Percentiles rank a stretch among this genome's conserved stretches.
Conservation (phyloP, 2,329 filamentous ascomycete genomes). For the Escovopsis sp. region DNA sequence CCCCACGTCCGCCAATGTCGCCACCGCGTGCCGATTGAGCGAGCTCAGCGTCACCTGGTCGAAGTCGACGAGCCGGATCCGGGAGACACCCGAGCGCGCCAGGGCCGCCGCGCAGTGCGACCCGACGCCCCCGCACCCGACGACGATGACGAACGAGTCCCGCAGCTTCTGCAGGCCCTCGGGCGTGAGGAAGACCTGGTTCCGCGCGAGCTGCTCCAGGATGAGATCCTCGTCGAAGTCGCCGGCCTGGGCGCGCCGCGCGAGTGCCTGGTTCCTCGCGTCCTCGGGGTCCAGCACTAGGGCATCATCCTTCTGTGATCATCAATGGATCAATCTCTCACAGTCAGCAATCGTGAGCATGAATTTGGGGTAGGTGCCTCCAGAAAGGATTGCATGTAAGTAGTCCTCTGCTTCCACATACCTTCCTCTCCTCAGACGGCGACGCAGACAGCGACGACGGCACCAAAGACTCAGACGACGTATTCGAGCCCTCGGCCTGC, state of each 20-base stretch:
- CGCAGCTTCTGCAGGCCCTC: constrained; percentile 69
- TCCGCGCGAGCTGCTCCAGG: constrained; percentile 84
- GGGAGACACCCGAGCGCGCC: constrained; percentile 76
- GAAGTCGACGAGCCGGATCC: constrained; percentile 82
- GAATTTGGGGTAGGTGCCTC: too few relatives aligned
- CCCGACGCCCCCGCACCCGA: constrained; percentile 88
- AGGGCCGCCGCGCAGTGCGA: constrained; percentile 81
- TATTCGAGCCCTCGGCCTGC: constrained; percentile 40
- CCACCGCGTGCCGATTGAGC: constrained; percentile 88
- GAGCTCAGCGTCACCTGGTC: constrained; percentile 94
- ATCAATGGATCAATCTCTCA: too few relatives aligned
- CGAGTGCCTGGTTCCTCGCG: constrained; percentile 40
- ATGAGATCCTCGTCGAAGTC: constrained; percentile 68
- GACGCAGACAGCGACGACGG: constrained; percentile 17
- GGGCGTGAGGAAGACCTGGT: constrained; percentile 77
- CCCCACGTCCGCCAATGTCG: constrained; percentile 85
- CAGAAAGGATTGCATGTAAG: too few relatives aligned
- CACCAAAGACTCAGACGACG: constrained; percentile 12
- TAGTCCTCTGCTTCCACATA: too few relatives aligned
- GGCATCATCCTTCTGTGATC: constrained; percentile 45
- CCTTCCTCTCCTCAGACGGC: constrained; percentile 8
- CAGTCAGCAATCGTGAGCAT: too few relatives aligned
- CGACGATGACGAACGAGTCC: constrained; percentile 68
- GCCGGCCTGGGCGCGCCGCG: constrained; percentile 42
- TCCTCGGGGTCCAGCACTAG: constrained; percentile 46